Base-by-base conservation (phyloP, 176 grass and related monocot species). In the Eragrostis nindensis region DNA sequence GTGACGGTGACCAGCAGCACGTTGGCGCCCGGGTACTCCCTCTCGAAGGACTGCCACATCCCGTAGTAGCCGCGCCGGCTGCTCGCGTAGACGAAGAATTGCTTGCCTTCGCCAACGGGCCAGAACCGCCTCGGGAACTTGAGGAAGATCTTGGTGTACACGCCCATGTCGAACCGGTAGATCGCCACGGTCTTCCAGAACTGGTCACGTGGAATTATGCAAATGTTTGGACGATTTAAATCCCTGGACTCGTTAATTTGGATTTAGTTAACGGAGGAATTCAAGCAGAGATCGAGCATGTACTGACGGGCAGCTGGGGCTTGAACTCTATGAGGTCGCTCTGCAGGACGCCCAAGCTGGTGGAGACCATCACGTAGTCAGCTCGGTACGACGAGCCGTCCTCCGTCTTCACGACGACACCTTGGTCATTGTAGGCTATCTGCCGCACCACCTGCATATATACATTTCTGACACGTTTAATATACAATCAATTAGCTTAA, bases 71-170 rank as follows among this genome's bases (percentile, higher is more conserved):
- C 91, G 52, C 88, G 78, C 69, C 85, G 86, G 40, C 82, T 53
- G 42, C 72, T 90, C 14, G 85, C 82, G 53, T 90, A 90, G 6
- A 94, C 78, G 77, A 94, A 94, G 80, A 94, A 94, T 62, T 90
- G 73, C 3, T 64, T 93, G 6, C 90, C 90, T 19, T 76, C 55
- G 0, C 87, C 93, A 38, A 71, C 84, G 5, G 90, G 90, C 93
- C 92, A 95, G 42, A 95, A 95, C 4, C 25, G 80, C 24, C 38
- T 62, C 50, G 92, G 92, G 69, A 95, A 95, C 65, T 95, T 95
- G n/a, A 95, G 24, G 68, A 95, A 95, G 64, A 95, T 95, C 80
- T 95, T 95, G 74, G 93, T 95, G 74, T 95, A 95, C 10, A 88
- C 74, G 0, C 78, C 74, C 93, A 92, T 95, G 62, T 93, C 79